phyloP scores from a whole-genome alignment of 768 basidiomycete genomes.

The Mycena indigotica region DNA sequence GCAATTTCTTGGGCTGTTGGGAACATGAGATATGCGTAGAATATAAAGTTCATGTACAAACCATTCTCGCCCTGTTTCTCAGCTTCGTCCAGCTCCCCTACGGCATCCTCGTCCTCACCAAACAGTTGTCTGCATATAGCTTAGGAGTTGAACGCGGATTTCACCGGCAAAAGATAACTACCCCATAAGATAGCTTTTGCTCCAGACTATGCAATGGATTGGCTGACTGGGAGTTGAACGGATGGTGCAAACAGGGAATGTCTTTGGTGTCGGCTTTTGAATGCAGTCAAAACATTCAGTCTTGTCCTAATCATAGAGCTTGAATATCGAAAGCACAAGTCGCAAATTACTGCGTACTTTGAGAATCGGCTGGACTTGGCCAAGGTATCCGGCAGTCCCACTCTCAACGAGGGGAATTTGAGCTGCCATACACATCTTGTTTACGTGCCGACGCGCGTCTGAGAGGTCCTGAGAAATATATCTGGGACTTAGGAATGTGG shows the following conservation, averaged over 20 bases:
- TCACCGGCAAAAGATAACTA: constrained; percentile 42
- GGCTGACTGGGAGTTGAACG: constrained; percentile 95
- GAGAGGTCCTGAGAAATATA: background rate
- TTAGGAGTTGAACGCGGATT: background rate
- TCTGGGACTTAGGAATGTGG: constrained; percentile 6
- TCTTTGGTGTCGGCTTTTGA: constrained; percentile 90
- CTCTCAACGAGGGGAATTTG: constrained; percentile 90
- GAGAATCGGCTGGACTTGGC: constrained; percentile 92
- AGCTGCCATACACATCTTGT: constrained; percentile 96
- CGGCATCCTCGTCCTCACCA: constrained; percentile 87
- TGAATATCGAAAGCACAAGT: background rate
- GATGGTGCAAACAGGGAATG: constrained; percentile 97
- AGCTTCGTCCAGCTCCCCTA: constrained; percentile 85
- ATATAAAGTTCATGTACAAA: constrained; percentile 32
- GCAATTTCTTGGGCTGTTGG: constrained; percentile 84
- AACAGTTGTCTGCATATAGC: constrained; percentile 68
- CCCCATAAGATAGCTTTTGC: constrained; percentile 95
- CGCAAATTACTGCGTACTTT: constrained; percentile 52
- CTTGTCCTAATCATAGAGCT: constrained; percentile 54
- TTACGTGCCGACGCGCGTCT: constrained; percentile 96
- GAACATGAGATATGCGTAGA: constrained; percentile 3
- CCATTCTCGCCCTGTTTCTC: constrained; percentile 94
- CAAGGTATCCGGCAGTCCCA: constrained; percentile 95
- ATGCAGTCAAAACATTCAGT: constrained; percentile 97
- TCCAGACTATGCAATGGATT: constrained; percentile 99